Base-by-base conservation (phyloP, 1,284 basidiomycete species). In the Pulchroboletus neoregius region DNA sequence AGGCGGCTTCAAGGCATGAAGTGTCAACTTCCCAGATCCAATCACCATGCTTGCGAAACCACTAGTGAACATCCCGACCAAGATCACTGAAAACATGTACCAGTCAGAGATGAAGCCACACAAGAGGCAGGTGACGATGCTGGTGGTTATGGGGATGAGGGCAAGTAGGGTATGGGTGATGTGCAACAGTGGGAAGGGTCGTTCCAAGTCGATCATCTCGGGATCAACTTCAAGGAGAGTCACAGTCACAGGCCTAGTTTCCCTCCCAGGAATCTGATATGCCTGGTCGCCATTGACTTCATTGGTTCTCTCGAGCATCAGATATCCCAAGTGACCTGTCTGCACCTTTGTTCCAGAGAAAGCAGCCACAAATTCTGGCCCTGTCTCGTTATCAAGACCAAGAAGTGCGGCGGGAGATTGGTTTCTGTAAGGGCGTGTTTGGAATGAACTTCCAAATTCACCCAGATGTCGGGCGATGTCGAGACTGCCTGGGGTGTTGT, bases 401-500 rank as follows among this genome's bases (percentile, higher is more conserved):
- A 66, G 66, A 5, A 56, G 44, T 6, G 56, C 27, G 6, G 58
- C 62, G 3, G 63, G 66, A 2, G 54, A 42, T 8, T 58, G 50
- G 41, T 65, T 65, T 58, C 62, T 63, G 67, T 27, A 66, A 34
- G n/a, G 58, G 56, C 7, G 54, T 50, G 20, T 48, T 50, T 5
- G 63, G n/a, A n/a, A n/a, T n/a, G n/a, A n/a, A n/a, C n/a, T n/a
- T n/a, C n/a, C 61, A 5, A 65, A 22, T 24, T 54, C 52, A 13
- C 61, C 64, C 15, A 59, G 65, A 10, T 43, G 50, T 39, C 58
- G 63, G 5, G 63, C 64, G 9, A 68, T 38, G 0, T 51, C 57
- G 18, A 63, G 63, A 38, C 59, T 61, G 13, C 67, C 65, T 0
- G 67, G 62, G 3, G 64, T 60, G 32, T 67, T 67, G 37, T 67